Evolutionary conservation across 495 filamentous ascomycete genomes (phyloP).

Genomic region (Penicillium daleae): DNA sequence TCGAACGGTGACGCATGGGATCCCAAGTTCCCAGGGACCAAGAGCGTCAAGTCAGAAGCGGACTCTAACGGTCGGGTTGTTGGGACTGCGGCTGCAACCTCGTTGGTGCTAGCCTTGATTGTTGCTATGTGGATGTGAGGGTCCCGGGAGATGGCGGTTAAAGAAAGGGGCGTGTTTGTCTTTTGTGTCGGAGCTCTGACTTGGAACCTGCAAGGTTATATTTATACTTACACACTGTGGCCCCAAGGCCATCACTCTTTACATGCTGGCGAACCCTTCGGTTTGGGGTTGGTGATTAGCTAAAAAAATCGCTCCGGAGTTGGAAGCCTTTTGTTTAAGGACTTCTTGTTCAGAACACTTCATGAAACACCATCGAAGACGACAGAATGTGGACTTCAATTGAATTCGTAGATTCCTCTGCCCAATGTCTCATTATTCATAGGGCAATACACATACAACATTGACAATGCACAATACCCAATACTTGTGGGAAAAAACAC

Average conservation of each 20-base stretch:
- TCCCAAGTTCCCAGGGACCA: slow-evolving; percentile 12
- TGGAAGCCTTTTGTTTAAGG: neutral
- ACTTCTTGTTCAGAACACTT: neutral
- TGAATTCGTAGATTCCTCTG: neutral
- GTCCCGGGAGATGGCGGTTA: neutral
- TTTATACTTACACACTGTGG: slow-evolving; percentile 17
- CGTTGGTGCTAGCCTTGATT: slow-evolving; percentile 31
- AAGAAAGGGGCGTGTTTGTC: neutral
- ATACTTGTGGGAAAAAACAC: neutral
- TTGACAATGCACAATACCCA: neutral
- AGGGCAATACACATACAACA: neutral
- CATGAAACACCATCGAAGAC: neutral
- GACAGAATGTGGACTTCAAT: neutral
- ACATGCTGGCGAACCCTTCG: neutral
- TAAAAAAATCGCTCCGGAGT: neutral
- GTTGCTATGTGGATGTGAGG: slow-evolving; percentile 33
- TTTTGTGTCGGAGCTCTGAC: slow-evolving; percentile 12
- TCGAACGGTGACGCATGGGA: slow-evolving; percentile 35
- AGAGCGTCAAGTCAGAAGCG: slow-evolving; percentile 24
- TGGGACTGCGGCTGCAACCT: slow-evolving; percentile 29
- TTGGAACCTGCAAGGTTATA: slow-evolving; percentile 6
- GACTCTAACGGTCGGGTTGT: slow-evolving; percentile 21
- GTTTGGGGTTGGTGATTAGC: neutral
- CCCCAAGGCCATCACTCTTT: slow-evolving; percentile 12
- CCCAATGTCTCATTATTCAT: neutral